Evolutionary conservation across 768 basidiomycete species (phyloP).

Genomic region (Crucibulum laeve): DNA sequence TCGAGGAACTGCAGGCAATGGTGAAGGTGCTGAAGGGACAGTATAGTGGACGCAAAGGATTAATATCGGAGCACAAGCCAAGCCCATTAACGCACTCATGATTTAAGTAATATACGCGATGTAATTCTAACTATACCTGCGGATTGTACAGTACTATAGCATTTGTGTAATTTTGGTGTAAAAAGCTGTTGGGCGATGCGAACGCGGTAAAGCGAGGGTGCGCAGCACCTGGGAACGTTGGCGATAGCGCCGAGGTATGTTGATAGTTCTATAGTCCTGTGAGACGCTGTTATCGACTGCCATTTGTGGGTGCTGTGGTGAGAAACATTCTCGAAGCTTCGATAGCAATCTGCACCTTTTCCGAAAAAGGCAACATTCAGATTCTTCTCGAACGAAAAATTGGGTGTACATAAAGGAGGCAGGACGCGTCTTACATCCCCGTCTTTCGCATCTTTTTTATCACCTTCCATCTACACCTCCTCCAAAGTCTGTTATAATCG

Average conservation of each 20-base stretch:
- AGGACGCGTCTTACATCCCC: slow-evolving; percentile 12
- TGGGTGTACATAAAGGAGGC: slow-evolving; percentile 30
- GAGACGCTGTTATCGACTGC: too few species aligned
- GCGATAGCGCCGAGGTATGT: too few species aligned
- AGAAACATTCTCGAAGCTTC: slow-evolving; percentile 39
- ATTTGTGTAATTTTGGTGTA: too few species aligned
- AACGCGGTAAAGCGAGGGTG: too few species aligned
- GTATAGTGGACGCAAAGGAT: slow-evolving; percentile 36
- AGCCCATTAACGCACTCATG: slow-evolving; percentile 21
- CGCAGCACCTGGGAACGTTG: too few species aligned
- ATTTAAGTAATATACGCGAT: too few species aligned
- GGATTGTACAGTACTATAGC: too few species aligned
- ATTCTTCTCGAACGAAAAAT: slow-evolving; percentile 46
- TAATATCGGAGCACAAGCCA: slow-evolving; percentile 43
- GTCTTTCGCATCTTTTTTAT: slow-evolving; percentile 13
- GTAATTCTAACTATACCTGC: too few species aligned
- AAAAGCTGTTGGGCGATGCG: too few species aligned
- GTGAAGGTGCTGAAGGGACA: slow-evolving; percentile 62
- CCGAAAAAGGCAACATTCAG: slow-evolving; percentile 42
- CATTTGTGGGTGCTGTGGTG: too few species aligned
- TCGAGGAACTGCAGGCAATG: slow-evolving; percentile 66
- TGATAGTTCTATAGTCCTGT: too few species aligned
- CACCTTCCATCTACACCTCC: slow-evolving; percentile 18
- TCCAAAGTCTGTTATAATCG: slow-evolving; percentile 16
- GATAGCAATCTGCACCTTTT: slow-evolving; percentile 18